phyloP scores from a whole-genome alignment of 352 stramenopile species.

The Stramenopiles sp. region DNA sequence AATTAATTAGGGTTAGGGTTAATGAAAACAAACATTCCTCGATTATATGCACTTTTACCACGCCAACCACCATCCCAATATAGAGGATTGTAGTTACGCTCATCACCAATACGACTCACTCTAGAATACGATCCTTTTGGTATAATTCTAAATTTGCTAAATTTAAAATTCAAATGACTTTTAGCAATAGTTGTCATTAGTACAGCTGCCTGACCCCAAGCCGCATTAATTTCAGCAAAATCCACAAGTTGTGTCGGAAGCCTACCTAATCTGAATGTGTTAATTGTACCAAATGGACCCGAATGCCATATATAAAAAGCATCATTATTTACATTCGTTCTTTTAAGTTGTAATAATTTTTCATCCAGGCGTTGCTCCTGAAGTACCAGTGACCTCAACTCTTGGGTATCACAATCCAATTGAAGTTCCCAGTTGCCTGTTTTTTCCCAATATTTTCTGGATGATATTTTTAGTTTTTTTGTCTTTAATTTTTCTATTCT shows the following conservation, averaged over 20 bases:
- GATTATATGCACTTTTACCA: too few relatives aligned
- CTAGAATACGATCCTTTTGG: background rate
- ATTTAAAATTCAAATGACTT: background rate
- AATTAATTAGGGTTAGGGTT: too few relatives aligned
- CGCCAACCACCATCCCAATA: too few relatives aligned
- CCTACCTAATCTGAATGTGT: conserved; percentile 3
- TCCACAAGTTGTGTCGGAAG: background rate
- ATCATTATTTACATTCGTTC: background rate
- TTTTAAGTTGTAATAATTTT: conserved; percentile 4
- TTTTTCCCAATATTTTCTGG: too few relatives aligned
- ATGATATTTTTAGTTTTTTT: too few relatives aligned
- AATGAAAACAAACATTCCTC: too few relatives aligned
- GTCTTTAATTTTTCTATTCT: too few relatives aligned
- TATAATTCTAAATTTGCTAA: conserved; percentile 1
- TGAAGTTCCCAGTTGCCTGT: too few relatives aligned
- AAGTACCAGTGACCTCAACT: too few relatives aligned
- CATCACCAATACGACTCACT: conserved; percentile 2
- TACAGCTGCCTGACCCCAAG: conserved; percentile 4
- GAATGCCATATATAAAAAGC: conserved; percentile 7
- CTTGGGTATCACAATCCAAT: too few relatives aligned
- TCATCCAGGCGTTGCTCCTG: too few relatives aligned
- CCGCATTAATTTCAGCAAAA: conserved; percentile 1
- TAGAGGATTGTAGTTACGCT: conserved; percentile 3
- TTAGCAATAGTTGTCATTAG: background rate
- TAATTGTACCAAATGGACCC: conserved; percentile 1